Evolutionary conservation across 305 asterid species (phyloP).

Genomic region (Caryopteris hybrid): DNA sequence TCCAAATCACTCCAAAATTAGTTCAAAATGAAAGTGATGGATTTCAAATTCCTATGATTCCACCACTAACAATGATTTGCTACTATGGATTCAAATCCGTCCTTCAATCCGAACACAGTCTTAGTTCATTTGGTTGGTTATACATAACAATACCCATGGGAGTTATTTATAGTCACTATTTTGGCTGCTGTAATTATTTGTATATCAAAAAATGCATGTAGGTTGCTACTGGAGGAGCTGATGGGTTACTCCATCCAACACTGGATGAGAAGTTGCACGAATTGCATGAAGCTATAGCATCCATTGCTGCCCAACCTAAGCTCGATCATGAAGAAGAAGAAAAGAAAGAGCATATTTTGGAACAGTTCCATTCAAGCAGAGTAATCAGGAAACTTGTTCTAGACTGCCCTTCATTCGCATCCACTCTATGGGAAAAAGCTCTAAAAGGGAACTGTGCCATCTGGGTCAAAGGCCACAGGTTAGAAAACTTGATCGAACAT

Average conservation of each 20-base stretch:
- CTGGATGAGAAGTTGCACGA: constrained; percentile 53
- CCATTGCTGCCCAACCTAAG: constrained; percentile 64
- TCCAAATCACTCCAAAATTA: no score
- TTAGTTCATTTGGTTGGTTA: background rate
- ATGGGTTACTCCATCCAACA: constrained; percentile 56
- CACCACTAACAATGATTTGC: background rate
- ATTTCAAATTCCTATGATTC: no score
- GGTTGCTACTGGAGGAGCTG: constrained; percentile 80
- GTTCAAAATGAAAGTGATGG: no score
- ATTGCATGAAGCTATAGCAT: constrained; percentile 60
- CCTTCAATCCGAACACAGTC: background rate
- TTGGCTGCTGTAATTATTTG: background rate
- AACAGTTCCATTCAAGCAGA: constrained; percentile 84
- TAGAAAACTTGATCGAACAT: background rate
- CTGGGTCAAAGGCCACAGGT: constrained; percentile 94
- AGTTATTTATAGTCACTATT: no score
- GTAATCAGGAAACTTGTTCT: constrained; percentile 67
- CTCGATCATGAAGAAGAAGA: constrained; percentile 37
- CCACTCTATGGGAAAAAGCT: constrained; percentile 73
- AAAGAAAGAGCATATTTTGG: constrained; percentile 53
- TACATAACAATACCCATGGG: background rate
- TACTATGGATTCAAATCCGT: background rate
- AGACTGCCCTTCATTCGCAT: constrained; percentile 76
- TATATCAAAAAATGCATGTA: constrained; percentile 17
- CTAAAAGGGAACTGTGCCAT: constrained; percentile 63